Conservation (phyloP, 2,329 filamentous ascomycete species). For the Sporothrix curviconia region DNA sequence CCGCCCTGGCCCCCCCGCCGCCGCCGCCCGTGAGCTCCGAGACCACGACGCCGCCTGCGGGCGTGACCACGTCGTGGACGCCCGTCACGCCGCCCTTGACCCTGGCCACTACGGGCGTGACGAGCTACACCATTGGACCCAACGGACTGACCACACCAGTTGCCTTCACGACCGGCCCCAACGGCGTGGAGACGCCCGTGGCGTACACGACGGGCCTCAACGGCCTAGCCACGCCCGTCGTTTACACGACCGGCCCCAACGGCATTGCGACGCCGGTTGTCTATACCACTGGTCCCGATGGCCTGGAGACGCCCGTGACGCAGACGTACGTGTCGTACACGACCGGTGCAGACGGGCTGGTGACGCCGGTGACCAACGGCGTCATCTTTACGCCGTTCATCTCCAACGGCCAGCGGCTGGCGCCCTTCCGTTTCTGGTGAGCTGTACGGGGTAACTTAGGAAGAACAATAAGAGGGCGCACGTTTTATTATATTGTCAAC, state of each 20-base stretch:
- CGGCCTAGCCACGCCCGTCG: constrained; percentile 10
- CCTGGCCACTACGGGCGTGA: background rate
- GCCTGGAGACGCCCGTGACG: background rate
- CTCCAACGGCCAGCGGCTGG: background rate
- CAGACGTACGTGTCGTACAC: constrained; percentile 5
- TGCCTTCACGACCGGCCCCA: constrained; percentile 7
- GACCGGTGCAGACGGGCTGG: constrained; percentile 7
- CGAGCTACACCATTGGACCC: constrained; percentile 3
- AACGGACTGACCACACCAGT: constrained; percentile 7
- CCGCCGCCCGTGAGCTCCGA: background rate
- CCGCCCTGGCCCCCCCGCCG: background rate
- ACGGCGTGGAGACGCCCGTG: constrained; percentile 10
- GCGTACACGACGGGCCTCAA: constrained; percentile 11
- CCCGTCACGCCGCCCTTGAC: background rate
- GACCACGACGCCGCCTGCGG: no score
- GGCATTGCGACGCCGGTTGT: constrained; percentile 7
- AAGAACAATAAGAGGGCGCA: no score
- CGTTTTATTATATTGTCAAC: no score
- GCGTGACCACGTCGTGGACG: no score
- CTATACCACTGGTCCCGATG: background rate
- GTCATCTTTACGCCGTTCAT: background rate
- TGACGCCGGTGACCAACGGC: constrained; percentile 6
- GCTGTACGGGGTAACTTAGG: no score
- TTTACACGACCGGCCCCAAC: constrained; percentile 10
- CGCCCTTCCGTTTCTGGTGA: constrained; percentile 10